Percentiles rank a stretch among this genome's conserved stretches.
phyloP scores from a whole-genome alignment of 164 flowering plant genomes.

The Liriodendron chinense region DNA sequence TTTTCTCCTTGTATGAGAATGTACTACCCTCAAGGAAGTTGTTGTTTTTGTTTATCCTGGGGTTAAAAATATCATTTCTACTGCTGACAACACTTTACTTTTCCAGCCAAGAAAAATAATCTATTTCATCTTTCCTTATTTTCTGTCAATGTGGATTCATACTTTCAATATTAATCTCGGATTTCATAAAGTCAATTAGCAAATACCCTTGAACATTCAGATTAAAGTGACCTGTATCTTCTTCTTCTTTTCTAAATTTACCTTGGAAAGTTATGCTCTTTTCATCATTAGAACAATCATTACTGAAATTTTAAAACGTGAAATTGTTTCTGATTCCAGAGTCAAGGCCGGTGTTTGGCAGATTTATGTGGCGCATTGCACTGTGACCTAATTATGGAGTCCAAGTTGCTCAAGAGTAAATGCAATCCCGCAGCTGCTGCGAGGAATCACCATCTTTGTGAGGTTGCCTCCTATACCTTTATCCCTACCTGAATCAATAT shows the following conservation, averaged over 20 bases:
- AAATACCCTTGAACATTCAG: not conserved
- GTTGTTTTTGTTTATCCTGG: not conserved
- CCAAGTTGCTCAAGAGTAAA: slow-evolving; percentile 57
- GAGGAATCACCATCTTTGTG: slow-evolving; percentile 80
- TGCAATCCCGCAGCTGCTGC: slow-evolving; percentile 96
- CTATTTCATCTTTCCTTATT: too few species aligned
- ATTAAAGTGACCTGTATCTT: not conserved
- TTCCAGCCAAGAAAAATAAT: not conserved
- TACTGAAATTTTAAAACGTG: not conserved
- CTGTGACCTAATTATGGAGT: slow-evolving; percentile 62
- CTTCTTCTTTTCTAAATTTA: too few species aligned
- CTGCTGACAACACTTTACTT: not conserved
- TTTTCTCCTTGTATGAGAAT: too few species aligned
- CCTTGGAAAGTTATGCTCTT: not conserved
- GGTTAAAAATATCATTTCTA: not conserved
- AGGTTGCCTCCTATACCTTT: slow-evolving; percentile 46
- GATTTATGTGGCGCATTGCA: slow-evolving; percentile 95
- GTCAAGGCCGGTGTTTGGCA: slow-evolving; percentile 80
- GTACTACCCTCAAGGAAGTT: too few species aligned
- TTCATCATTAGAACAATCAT: not conserved
- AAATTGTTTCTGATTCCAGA: slow-evolving; percentile 43
- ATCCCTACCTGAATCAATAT: not conserved
- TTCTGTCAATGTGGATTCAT: not conserved
- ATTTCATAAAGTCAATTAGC: not conserved
- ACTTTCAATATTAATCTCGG: not conserved